These are phyloP conservation scores for Colletotrichum eremochloae DNA, from an alignment of 2,329 filamentous ascomycete genomes.

Conservation along the genomic window DNA sequence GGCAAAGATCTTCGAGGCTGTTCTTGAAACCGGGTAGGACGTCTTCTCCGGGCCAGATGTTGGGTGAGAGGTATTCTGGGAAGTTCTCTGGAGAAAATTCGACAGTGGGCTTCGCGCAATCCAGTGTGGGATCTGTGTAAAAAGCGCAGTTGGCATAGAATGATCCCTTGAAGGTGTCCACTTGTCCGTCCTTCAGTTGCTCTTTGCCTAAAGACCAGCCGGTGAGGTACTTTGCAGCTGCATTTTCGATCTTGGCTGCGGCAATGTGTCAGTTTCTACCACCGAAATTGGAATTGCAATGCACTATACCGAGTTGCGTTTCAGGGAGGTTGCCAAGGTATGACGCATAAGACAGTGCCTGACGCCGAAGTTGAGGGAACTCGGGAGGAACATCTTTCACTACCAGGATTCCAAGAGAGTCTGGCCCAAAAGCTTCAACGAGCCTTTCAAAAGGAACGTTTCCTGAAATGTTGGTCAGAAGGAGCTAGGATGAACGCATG, in stretches of 20 bases:
- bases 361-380: constrained; percentile 78
- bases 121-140: constrained; percentile 73
- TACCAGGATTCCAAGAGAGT: constrained; percentile 90
- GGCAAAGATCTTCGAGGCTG: constrained; percentile 81
- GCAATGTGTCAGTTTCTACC: constrained; percentile 35
- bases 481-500: rapidly evolving
- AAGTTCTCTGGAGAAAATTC: constrained; percentile 74
- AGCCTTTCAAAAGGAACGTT: constrained; percentile 76
- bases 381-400: constrained; percentile 84
- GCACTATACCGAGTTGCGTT: constrained; percentile 73
- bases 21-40: constrained; percentile 81
- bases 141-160: constrained; percentile 89
- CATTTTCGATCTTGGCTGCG: constrained; percentile 69
- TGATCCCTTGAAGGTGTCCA: constrained; percentile 84
- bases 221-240: constrained; percentile 72
- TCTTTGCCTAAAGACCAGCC: constrained; percentile 88
- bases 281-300: not conserved
- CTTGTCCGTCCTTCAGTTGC: constrained; percentile 80
- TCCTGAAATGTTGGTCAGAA: constrained; percentile 57
- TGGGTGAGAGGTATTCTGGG: constrained; percentile 89
- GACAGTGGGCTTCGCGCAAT: constrained; percentile 71
- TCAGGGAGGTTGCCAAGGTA: constrained; percentile 86
- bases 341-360: constrained; percentile 86
- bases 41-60: constrained; percentile 83
- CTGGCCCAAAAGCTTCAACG: constrained; percentile 86